These are phyloP conservation scores for Schizopora paradoxa DNA, from an alignment of 1,284 basidiomycete species.

Conservation along the genomic window DNA sequence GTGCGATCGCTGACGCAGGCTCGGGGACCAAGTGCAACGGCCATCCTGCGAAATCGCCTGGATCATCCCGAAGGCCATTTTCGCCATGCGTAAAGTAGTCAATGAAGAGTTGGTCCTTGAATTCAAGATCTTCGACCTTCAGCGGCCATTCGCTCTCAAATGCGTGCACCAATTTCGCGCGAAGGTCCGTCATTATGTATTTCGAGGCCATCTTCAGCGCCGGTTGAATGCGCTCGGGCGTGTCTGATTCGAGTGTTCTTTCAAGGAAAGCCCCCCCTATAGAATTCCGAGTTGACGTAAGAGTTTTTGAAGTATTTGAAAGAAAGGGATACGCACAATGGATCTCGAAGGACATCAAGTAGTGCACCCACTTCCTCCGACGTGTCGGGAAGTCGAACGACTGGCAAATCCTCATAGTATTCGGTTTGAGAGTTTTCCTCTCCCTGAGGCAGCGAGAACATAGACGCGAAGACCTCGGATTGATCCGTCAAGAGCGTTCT, in stretches of 20 bases:
- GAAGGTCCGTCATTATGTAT: constrained; percentile 1
- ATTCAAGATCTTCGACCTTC: background rate
- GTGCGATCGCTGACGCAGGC: too few species aligned
- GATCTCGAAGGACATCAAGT: background rate
- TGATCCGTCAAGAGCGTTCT: background rate
- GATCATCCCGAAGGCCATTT: too few species aligned
- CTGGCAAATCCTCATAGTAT: background rate
- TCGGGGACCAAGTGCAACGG: too few species aligned
- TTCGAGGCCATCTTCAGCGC: constrained; percentile 6
- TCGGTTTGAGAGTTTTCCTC: background rate
- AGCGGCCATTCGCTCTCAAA: constrained; percentile 1
- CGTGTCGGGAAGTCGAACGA: constrained; percentile 4
- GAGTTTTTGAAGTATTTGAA: background rate
- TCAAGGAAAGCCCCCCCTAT: too few species aligned
- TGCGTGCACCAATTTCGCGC: background rate
- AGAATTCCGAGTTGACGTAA: background rate
- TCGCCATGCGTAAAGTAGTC: too few species aligned
- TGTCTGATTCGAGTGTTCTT: background rate
- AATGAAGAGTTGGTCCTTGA: too few species aligned
- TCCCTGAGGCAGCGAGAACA: background rate
- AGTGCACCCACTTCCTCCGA: constrained; percentile 7
- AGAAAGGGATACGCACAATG: background rate
- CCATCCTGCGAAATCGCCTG: too few species aligned
- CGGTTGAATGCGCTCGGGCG: background rate
- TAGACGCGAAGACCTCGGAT: constrained; percentile 1